Evolutionary conservation across 352 stramenopile species (phyloP).

Genomic region (Globisporangium emineosum): DNA sequence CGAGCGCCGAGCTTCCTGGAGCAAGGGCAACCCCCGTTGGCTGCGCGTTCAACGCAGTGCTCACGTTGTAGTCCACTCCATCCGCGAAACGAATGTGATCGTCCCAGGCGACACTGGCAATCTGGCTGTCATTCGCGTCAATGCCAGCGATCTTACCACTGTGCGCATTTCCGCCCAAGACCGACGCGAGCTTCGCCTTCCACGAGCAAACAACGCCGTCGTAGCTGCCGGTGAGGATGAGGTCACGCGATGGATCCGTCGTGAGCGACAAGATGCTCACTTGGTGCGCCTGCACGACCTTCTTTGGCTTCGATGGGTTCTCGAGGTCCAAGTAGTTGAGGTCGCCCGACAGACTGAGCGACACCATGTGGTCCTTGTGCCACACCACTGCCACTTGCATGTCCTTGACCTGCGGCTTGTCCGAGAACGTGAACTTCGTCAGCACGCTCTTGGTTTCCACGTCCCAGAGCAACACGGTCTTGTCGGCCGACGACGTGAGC

Average conservation of each 20-base stretch:
- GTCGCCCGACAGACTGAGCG: slow-evolving; percentile 81
- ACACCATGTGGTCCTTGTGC: slow-evolving; percentile 77
- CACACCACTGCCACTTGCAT: slow-evolving; percentile 80
- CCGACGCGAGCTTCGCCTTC: slow-evolving; percentile 57
- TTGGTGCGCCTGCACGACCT: slow-evolving; percentile 89
- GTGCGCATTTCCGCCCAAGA: slow-evolving; percentile 42
- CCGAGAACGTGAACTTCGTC: slow-evolving; percentile 77
- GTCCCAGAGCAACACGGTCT: slow-evolving; percentile 93
- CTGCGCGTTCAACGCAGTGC: slow-evolving; percentile 62
- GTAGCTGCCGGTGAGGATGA: slow-evolving; percentile 92
- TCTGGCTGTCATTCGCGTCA: slow-evolving; percentile 45
- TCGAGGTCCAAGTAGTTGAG: slow-evolving; percentile 76
- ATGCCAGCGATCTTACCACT: slow-evolving; percentile 85
- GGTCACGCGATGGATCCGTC: slow-evolving; percentile 59
- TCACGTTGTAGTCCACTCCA: slow-evolving; percentile 54
- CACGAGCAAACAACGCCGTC: slow-evolving; percentile 93
- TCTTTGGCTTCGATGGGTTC: slow-evolving; percentile 67
- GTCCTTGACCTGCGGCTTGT: slow-evolving; percentile 73
- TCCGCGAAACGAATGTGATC: slow-evolving; percentile 82
- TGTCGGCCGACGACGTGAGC: slow-evolving; percentile 95
- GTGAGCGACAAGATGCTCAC: slow-evolving; percentile 89
- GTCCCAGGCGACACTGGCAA: slow-evolving; percentile 91
- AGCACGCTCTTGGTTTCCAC: slow-evolving; percentile 66
- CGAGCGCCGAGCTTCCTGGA: slow-evolving; percentile 40
- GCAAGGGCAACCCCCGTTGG: slow-evolving; percentile 65